Evolutionary conservation across 345 rosid species (phyloP).

Genomic region (Eucalyptus pumila): DNA sequence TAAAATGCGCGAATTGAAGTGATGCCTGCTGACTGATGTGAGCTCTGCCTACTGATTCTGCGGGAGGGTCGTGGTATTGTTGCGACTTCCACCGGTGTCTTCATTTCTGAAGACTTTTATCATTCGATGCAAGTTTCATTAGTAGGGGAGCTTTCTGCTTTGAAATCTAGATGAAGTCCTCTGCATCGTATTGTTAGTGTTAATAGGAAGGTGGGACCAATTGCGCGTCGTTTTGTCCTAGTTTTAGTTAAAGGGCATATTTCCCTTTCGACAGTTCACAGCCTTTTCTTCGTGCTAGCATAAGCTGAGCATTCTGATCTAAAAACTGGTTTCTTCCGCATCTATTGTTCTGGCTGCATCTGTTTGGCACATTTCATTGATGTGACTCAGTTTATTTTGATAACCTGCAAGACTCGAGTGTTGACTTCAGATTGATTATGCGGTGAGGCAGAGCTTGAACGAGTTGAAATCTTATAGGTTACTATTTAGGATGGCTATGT

Average conservation of each 20-base stretch:
- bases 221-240: not conserved
- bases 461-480: not conserved
- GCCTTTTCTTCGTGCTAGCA: not conserved
- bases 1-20: not conserved
- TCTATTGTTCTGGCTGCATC: not conserved
- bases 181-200: not conserved
- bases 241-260: not conserved
- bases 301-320: not conserved
- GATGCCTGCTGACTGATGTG: not conserved
- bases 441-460: not conserved
- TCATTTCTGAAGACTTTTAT: not conserved
- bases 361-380: not conserved
- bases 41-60: not conserved
- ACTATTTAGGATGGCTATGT: not conserved
- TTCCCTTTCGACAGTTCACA: not conserved
- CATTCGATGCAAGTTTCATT: not conserved
- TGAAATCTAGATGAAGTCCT: not conserved
- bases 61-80: not conserved
- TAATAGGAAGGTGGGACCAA: not conserved
- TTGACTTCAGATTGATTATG: not conserved
- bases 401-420: not conserved
- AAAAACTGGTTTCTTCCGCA: not conserved
- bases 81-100: not conserved
- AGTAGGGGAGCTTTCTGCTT: not conserved
- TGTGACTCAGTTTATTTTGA: not conserved